phyloP scores from a whole-genome alignment of 106 monocot genomes.

The Allium fistulosum region DNA sequence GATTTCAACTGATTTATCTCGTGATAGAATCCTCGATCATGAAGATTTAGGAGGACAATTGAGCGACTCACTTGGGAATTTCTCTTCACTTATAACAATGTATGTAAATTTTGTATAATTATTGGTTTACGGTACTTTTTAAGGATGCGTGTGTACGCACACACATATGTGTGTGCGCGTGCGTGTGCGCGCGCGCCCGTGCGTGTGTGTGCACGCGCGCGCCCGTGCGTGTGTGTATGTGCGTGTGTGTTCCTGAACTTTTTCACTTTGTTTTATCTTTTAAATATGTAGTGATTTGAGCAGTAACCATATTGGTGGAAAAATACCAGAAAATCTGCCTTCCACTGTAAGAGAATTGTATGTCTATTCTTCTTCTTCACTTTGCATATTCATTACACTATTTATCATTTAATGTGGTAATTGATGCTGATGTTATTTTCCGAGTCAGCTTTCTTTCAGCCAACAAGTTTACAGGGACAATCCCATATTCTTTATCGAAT shows the following conservation, averaged over 20 bases:
- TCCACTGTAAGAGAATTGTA: slow-evolving; percentile 68
- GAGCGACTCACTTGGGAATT: slow-evolving; percentile 48
- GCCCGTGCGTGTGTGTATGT: too few relatives aligned
- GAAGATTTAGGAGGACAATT: slow-evolving; percentile 80
- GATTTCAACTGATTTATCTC: too few relatives aligned
- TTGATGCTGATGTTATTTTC: not conserved
- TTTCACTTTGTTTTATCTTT: too few relatives aligned
- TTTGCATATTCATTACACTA: not conserved
- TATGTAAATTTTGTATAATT: slow-evolving; percentile 14
- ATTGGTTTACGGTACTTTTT: too few relatives aligned
- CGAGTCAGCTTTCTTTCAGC: slow-evolving; percentile 69
- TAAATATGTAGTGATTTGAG: slow-evolving; percentile 58
- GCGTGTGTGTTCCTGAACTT: too few relatives aligned
- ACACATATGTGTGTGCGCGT: too few relatives aligned
- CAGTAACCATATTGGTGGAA: slow-evolving; percentile 88
- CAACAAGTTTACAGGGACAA: slow-evolving; percentile 66
- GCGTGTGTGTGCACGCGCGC: too few relatives aligned
- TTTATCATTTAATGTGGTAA: not conserved
- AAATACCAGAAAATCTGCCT: slow-evolving; percentile 72
- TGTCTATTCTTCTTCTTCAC: slow-evolving; percentile 14
- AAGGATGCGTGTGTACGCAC: too few relatives aligned
- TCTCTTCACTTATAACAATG: slow-evolving; percentile 70
- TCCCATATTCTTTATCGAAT: slow-evolving; percentile 58
- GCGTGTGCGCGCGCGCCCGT: too few relatives aligned
- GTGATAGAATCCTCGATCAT: slow-evolving; percentile 58